Conservation (phyloP, 176 grass and related monocot genomes). For the Zoysia pacifica region DNA sequence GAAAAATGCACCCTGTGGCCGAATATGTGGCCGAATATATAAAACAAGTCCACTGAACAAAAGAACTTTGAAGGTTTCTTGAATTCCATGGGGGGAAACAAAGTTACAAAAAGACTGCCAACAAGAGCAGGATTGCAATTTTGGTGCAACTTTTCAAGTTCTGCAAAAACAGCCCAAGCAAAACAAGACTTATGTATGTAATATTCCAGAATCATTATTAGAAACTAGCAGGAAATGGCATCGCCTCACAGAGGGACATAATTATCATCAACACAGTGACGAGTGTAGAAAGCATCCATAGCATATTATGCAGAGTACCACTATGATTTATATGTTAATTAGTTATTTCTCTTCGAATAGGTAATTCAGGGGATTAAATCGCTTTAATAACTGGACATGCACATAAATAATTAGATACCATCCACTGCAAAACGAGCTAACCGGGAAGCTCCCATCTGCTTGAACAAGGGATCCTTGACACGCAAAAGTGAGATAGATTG, state of each 20-base stretch:
- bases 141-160: neutral
- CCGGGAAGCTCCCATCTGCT: constrained; percentile 84
- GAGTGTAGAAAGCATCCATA: neutral
- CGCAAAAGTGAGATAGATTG: constrained; percentile 88
- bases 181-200: neutral
- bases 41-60: neutral
- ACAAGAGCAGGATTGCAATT: neutral
- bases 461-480: constrained; percentile 95
- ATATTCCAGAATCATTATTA: neutral
- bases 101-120: neutral
- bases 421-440: constrained; percentile 84
- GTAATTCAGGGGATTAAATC: neutral
- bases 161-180: neutral
- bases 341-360: constrained; percentile 12
- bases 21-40: neutral
- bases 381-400: neutral
- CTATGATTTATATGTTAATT: neutral
- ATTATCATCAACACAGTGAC: constrained; percentile 5
- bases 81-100: neutral
- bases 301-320: neutral
- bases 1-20: neutral
- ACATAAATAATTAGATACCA: constrained; percentile 51
- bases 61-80: neutral
- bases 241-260: neutral
- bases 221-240: neutral